These are phyloP conservation scores for Cladosporium sp. DNA, from an alignment of 2,329 filamentous ascomycete genomes.

Conservation along the genomic window DNA sequence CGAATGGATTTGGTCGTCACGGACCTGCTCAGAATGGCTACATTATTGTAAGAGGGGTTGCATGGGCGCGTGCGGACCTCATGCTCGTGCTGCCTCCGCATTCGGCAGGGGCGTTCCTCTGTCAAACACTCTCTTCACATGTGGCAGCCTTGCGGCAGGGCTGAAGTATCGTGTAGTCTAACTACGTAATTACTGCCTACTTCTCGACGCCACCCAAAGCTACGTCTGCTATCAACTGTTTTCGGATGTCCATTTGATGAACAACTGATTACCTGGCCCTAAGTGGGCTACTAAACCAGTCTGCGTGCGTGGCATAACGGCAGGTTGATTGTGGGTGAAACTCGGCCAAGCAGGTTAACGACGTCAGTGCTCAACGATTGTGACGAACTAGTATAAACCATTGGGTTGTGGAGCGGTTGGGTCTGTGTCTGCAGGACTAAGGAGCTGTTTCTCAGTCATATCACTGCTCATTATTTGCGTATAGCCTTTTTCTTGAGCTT, in stretches of 20 bases:
- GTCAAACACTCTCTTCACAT: neutral
- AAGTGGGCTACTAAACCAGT: conserved; percentile 1
- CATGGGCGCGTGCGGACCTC: neutral
- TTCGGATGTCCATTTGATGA: neutral
- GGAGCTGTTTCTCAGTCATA: neutral
- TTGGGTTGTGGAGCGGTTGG: neutral
- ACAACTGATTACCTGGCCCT: neutral
- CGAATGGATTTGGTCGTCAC: neutral
- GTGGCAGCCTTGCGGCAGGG: conserved; percentile 10
- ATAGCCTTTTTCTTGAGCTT: neutral
- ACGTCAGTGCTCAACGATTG: conserved; percentile 16
- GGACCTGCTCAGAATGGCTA: neutral
- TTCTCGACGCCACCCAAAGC: neutral
- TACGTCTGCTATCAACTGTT: neutral
- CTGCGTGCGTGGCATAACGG: conserved; percentile 6
- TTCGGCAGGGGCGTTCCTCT: neutral
- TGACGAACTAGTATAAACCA: conserved; percentile 2
- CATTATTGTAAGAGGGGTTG: neutral
- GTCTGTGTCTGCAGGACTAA: neutral
- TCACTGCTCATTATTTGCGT: neutral
- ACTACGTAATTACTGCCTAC: neutral
- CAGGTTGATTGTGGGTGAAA: conserved; percentile 11
- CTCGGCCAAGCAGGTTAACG: conserved; percentile 12
- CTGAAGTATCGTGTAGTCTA: conserved; percentile 1
- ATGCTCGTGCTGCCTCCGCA: neutral